Evolutionary conservation across 495 filamentous ascomycete genomes (phyloP).

Genomic region (Neurospora africana): DNA sequence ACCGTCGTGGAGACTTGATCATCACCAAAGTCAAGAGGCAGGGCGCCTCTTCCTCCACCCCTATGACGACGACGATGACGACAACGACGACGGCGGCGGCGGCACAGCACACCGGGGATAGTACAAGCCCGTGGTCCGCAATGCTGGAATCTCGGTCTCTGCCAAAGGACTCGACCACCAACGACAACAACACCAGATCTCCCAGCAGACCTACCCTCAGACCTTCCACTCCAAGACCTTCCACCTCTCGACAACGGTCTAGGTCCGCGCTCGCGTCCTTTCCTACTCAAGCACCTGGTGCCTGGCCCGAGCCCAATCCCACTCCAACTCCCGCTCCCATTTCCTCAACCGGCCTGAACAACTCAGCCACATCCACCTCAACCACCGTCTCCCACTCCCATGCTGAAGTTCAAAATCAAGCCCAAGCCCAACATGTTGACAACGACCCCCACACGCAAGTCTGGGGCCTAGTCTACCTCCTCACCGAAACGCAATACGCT

Average conservation of each 20-base stretch:
- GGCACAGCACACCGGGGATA: neutral
- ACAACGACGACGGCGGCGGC: too few relatives aligned
- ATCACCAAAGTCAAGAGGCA: neutral
- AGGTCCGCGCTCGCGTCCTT: neutral
- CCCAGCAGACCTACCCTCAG: neutral
- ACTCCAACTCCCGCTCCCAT: neutral
- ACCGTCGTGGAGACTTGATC: neutral
- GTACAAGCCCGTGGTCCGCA: neutral
- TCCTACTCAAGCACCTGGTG: neutral
- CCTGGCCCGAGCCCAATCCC: neutral
- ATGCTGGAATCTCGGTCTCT: neutral
- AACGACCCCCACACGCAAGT: conserved; percentile 9
- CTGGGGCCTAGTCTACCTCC: conserved; percentile 31
- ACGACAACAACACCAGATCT: neutral
- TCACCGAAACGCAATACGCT: conserved; percentile 22
- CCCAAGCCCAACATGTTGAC: neutral
- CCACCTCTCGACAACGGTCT: neutral
- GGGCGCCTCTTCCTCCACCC: neutral
- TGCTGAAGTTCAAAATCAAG: neutral
- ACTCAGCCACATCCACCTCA: neutral
- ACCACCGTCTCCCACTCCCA: neutral
- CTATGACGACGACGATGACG: neutral
- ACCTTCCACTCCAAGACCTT: too few relatives aligned
- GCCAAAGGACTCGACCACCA: neutral
- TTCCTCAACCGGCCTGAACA: neutral